Percentiles rank a stretch among this genome's conserved stretches.
Evolutionary conservation across 805 yeast species (phyloP).

Genomic region (Torulaspora delbrueckii): DNA sequence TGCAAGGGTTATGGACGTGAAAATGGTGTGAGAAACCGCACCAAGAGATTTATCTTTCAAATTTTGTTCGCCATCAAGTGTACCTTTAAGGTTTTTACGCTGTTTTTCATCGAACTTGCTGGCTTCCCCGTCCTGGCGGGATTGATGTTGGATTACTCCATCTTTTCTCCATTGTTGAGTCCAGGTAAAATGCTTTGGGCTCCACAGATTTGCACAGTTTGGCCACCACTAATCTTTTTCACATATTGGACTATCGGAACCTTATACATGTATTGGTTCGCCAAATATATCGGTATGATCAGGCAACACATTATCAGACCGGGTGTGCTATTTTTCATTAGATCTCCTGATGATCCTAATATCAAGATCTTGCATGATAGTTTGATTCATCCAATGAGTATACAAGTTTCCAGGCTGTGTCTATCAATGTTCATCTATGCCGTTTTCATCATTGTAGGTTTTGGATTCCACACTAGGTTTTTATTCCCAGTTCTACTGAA

Average conservation of each 20-base stretch:
- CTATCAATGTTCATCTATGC: constrained; percentile 73
- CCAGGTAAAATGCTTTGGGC: constrained; percentile 20
- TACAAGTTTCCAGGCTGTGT: constrained; percentile 68
- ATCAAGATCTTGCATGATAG: constrained; percentile 84
- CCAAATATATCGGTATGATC: constrained; percentile 79
- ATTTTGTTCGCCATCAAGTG: constrained; percentile 51
- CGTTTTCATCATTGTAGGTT: constrained; percentile 64
- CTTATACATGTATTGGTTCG: constrained; percentile 79
- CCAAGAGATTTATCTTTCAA: constrained; percentile 48
- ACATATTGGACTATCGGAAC: constrained; percentile 72
- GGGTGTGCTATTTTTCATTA: constrained; percentile 85
- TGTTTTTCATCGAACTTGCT: constrained; percentile 75
- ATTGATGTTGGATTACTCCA: constrained; percentile 60
- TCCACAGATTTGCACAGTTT: constrained; percentile 19
- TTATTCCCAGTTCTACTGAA: constrained; percentile 39
- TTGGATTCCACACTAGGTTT: constrained; percentile 59
- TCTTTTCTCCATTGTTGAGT: constrained; percentile 33
- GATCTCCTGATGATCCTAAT: constrained; percentile 93
- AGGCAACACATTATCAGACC: constrained; percentile 68
- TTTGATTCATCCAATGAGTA: constrained; percentile 62
- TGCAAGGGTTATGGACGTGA: constrained; percentile 27
- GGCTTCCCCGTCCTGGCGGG: constrained; percentile 89
- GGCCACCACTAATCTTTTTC: constrained; percentile 27
- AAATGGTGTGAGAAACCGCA: constrained; percentile 30
- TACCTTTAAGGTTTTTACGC: constrained; percentile 66